Percentiles rank a stretch among this genome's conserved stretches.
phyloP scores from a whole-genome alignment of 2,329 filamentous ascomycete genomes.

The Arthrobotrys sinensis region DNA sequence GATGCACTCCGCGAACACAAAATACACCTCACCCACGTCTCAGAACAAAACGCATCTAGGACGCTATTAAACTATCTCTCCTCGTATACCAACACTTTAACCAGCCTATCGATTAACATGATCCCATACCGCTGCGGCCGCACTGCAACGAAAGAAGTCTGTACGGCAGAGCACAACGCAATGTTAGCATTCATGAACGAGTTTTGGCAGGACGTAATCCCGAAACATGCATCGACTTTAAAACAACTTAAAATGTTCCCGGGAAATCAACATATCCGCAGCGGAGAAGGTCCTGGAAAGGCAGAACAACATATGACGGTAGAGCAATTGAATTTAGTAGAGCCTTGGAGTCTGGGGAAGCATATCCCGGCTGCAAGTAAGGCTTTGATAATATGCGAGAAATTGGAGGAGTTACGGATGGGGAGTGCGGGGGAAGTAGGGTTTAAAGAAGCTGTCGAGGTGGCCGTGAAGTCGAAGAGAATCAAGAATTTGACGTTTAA shows the following conservation, averaged over 20 bases:
- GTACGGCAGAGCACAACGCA: neutral
- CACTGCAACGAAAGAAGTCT: slow-evolving; percentile 2
- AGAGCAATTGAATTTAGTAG: slow-evolving; percentile 6
- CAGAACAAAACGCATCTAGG: neutral
- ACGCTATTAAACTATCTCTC: slow-evolving; percentile 24
- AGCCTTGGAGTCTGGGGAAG: slow-evolving; percentile 35
- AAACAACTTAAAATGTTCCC: slow-evolving; percentile 19
- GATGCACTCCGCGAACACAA: slow-evolving; percentile 9
- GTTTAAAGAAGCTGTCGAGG: slow-evolving; percentile 26
- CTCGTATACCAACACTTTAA: slow-evolving; percentile 35
- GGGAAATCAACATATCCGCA: slow-evolving; percentile 17
- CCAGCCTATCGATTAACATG: slow-evolving; percentile 2
- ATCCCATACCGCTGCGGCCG: slow-evolving; percentile 8
- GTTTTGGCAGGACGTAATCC: slow-evolving; percentile 32
- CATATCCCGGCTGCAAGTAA: slow-evolving; percentile 30
- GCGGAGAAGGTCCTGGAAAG: neutral
- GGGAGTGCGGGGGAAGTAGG: slow-evolving; percentile 27
- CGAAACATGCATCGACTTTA: slow-evolving; percentile 29
- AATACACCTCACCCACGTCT: slow-evolving; percentile 4
- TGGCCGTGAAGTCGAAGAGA: neutral
- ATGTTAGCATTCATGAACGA: slow-evolving; percentile 20
- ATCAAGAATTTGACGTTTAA: slow-evolving; percentile 28
- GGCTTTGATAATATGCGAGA: slow-evolving; percentile 23
- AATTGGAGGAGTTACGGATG: slow-evolving; percentile 27
- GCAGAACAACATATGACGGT: slow-evolving; percentile 14